These are phyloP conservation scores for Colletotrichum sojae DNA, from an alignment of 2,329 filamentous ascomycete genomes.

Conservation along the genomic window DNA sequence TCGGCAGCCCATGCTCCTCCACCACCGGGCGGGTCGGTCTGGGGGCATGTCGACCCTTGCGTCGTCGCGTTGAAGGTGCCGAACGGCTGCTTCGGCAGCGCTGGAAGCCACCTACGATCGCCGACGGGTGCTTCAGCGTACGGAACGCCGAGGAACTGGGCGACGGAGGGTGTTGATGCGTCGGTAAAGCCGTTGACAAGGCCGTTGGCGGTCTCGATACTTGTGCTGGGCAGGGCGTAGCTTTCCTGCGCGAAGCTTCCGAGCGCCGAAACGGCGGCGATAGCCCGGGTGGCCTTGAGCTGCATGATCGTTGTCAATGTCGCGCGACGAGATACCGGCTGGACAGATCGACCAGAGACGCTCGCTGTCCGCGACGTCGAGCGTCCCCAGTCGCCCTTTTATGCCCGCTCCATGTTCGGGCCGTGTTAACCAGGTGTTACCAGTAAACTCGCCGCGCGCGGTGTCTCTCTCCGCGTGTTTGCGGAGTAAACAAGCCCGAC, in stretches of 20 bases:
- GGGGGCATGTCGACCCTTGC: background rate
- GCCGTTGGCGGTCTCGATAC: background rate
- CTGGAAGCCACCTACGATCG: slow-evolving; percentile 42
- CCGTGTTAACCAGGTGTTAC: background rate
- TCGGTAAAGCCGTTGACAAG: slow-evolving; percentile 12
- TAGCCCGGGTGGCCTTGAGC: background rate
- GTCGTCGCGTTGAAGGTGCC: slow-evolving; percentile 15
- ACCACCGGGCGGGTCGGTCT: slow-evolving; percentile 11
- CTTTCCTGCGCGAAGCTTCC: background rate
- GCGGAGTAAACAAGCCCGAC: slow-evolving; percentile 9
- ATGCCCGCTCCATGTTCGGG: background rate
- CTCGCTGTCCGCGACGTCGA: background rate
- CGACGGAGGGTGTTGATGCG: slow-evolving; percentile 4
- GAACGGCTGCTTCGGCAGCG: slow-evolving; percentile 43
- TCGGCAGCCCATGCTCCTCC: slow-evolving; percentile 13
- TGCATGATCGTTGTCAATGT: slow-evolving; percentile 1
- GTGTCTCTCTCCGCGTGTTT: slow-evolving; percentile 7
- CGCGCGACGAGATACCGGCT: too few species aligned
- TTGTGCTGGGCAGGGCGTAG: slow-evolving; percentile 1
- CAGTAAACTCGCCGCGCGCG: slow-evolving; percentile 3
- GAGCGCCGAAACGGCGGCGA: slow-evolving; percentile 13
- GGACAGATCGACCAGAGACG: background rate
- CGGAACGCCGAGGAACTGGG: slow-evolving; percentile 54
- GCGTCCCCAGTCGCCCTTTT: background rate
- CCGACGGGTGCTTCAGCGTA: slow-evolving; percentile 48